Evolutionary conservation across 2,329 filamentous ascomycete species (phyloP).

Genomic region (Pyricularia sp.): DNA sequence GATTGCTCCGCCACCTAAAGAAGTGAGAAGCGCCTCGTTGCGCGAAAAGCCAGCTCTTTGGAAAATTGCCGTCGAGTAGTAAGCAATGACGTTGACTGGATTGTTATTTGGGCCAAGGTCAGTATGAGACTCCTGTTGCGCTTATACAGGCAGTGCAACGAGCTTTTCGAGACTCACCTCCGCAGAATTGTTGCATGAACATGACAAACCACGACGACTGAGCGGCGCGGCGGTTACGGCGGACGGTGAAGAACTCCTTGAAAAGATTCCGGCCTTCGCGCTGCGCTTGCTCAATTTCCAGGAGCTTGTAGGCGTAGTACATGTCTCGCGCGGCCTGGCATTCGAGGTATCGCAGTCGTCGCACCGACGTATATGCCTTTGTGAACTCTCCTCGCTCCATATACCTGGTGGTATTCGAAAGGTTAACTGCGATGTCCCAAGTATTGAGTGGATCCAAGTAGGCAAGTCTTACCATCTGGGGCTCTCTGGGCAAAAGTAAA

Average conservation of each 20-base stretch:
- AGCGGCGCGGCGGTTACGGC: conserved; percentile 51
- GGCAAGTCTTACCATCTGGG: neutral
- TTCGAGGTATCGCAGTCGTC: conserved; percentile 36
- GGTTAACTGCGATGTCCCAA: neutral
- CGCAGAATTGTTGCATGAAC: conserved; percentile 14
- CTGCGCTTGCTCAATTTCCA: conserved; percentile 39
- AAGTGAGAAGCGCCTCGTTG: conserved; percentile 29
- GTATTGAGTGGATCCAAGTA: neutral
- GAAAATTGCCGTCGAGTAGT: conserved; percentile 38
- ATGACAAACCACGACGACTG: conserved; percentile 53
- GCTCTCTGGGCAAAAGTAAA: conserved; percentile 1
- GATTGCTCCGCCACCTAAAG: conserved; percentile 38
- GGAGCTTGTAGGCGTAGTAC: conserved; percentile 46
- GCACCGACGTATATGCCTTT: conserved; percentile 38
- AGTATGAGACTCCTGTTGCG: neutral
- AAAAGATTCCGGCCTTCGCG: conserved; percentile 20
- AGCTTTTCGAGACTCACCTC: neutral
- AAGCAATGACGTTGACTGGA: conserved; percentile 27
- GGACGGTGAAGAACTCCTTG: conserved; percentile 45
- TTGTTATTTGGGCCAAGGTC: conserved; percentile 20
- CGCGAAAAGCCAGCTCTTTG: conserved; percentile 27
- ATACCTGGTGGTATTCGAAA: neutral
- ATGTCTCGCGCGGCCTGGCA: conserved; percentile 46
- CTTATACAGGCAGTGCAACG: neutral
- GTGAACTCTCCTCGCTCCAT: neutral